Evolutionary conservation across 805 yeast genomes (phyloP).

Genomic region (Sugiyamaella boreocaroliniensis): DNA sequence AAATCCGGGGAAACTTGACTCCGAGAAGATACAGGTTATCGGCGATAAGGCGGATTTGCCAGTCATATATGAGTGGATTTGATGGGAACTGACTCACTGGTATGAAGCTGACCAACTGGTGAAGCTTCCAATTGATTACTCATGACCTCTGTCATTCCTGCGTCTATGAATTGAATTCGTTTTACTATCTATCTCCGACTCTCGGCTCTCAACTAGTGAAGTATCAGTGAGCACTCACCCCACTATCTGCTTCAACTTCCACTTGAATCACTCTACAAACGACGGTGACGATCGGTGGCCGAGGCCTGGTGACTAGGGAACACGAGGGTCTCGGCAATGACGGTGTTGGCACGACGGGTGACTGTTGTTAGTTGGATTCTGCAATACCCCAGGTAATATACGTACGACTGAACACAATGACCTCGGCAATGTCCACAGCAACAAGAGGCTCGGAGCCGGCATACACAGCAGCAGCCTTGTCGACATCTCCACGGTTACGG

Average conservation of each 20-base stretch:
- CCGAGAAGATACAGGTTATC: not conserved
- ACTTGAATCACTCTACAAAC: not conserved
- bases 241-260: not conserved
- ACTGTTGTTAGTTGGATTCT: constrained; percentile 18
- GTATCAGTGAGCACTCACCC: no score
- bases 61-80: not conserved
- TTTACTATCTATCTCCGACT: no score
- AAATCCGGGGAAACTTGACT: no score
- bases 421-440: constrained; percentile 70
- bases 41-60: not conserved
- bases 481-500: constrained; percentile 56
- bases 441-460: constrained; percentile 60
- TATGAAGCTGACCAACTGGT: no score
- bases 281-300: constrained; percentile 42
- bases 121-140: no score
- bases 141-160: not conserved
- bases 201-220: no score
- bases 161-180: no score
- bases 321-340: constrained; percentile 72
- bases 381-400: not conserved
- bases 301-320: constrained; percentile 85
- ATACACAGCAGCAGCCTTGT: constrained; percentile 58
- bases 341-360: constrained; percentile 64
- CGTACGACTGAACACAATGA: constrained; percentile 49
- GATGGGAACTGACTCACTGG: no score